Base-by-base conservation (phyloP, 768 basidiomycete genomes). In the Naganishia vaughanmartiniae region DNA sequence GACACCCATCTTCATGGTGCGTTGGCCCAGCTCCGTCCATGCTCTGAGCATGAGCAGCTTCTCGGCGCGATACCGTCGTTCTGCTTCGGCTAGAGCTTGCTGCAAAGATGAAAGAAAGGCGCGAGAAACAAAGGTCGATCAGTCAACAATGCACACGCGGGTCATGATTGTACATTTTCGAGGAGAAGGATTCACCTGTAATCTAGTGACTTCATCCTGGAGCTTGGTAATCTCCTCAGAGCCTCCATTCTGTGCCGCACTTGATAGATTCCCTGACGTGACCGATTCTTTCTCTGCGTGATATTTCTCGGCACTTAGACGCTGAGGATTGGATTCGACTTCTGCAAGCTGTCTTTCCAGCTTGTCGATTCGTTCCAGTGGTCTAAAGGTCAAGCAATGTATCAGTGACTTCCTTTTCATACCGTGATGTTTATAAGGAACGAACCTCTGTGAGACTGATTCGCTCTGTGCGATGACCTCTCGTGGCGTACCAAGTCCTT, bases 231-330 rank as follows among this genome's bases (percentile, higher is more conserved):
- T 88, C 0, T 87, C 87, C 74, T 93, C 92, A n/a, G 28, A n/a
- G 17, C 54, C 15, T 33, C 2, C 24, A 89, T 88, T 76, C 89
- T 89, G 2, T 42, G 5, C 76, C 92, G 90, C 74, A 89, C 90
- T 82, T 93, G 89, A 33, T 92, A 84, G 73, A 90, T 90, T 82
- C 96, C 93, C 80, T 95, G 93, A 36, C 88, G 85, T 79, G 51
- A 36, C 30, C 26, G 33, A 9, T n/a, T 24, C 31, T 42, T n/a
- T 31, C 17, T 58, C 34, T 7, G 9, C 34, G 24, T 10, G 15
- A 10, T 10, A 6, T 39, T 34, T 14, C 17, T 31, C 31, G 17
- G 17, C 11, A 12, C 9, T n/a, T 17, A 2, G 4, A 11, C n/a
- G 5, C 39, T 7, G 34, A n/a, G 30, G 15, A 3, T 28, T 34